Conservation (phyloP, 805 yeast species). For the Kregervanrija fluxuum region DNA sequence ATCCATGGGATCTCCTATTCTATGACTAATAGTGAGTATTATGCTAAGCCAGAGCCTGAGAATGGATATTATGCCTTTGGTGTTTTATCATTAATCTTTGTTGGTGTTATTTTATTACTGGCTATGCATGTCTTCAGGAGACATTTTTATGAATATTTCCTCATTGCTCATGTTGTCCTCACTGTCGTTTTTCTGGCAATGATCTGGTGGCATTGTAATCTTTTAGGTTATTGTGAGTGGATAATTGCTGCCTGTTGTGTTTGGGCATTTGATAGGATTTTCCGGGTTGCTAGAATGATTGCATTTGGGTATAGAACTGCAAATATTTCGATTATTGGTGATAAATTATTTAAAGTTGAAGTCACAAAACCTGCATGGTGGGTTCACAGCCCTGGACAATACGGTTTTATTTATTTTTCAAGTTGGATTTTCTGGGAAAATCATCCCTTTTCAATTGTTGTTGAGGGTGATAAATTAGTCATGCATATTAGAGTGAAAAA, state of each 20-base stretch:
- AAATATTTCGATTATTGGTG: conserved; percentile 11
- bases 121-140: conserved; percentile 46
- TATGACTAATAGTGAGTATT: conserved; percentile 4
- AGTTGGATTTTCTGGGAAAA: conserved; percentile 55
- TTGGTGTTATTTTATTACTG: conserved; percentile 39
- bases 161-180: conserved; percentile 47
- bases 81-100: conserved; percentile 33
- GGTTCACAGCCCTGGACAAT: conserved; percentile 48
- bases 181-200: conserved; percentile 47
- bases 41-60: conserved; percentile 5
- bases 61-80: conserved; percentile 24
- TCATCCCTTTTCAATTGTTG: conserved; percentile 60
- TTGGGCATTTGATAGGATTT: conserved; percentile 46
- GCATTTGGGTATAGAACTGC: conserved; percentile 21
- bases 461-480: conserved; percentile 29
- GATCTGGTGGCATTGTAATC: conserved; percentile 50
- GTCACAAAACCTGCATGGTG: conserved; percentile 44
- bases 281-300: conserved; percentile 30
- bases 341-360: conserved; percentile 36
- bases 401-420: conserved; percentile 49
- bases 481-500: conserved; percentile 41
- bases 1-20: conserved; percentile 35
- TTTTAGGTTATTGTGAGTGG: conserved; percentile 29
- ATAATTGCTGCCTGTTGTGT: conserved; percentile 34
- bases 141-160: conserved; percentile 51